Evolutionary conservation across 371 early-diverging fungal species (phyloP).

Genomic region (Mortierella sp.): DNA sequence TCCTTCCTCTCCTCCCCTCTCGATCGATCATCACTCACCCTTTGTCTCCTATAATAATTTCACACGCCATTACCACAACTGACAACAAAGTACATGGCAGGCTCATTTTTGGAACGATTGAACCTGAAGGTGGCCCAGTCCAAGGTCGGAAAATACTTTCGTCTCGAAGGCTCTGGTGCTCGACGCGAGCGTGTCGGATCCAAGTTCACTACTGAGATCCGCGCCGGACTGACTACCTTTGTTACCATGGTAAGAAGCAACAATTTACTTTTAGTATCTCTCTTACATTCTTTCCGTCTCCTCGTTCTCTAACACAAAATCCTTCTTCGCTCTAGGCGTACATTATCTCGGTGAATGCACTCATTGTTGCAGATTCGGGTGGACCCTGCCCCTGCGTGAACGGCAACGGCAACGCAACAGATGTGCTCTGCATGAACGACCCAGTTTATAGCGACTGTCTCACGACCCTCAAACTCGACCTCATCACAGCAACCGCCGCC

Average conservation of each 20-base stretch:
- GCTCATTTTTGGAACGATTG: conserved; percentile 42
- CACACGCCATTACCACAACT: background rate
- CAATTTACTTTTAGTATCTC: background rate
- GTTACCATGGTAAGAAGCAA: conserved; percentile 68
- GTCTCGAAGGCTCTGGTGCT: conserved; percentile 73
- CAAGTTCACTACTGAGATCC: conserved; percentile 73
- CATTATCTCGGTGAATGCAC: conserved; percentile 80
- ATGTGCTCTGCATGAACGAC: conserved; percentile 63
- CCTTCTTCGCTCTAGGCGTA: conserved; percentile 76
- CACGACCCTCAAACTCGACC: conserved; percentile 71
- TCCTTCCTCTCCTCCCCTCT: background rate
- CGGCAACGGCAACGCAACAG: conserved; percentile 54
- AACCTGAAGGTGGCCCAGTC: conserved; percentile 68
- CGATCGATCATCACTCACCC: background rate
- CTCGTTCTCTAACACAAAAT: conserved; percentile 63
- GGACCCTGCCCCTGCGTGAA: conserved; percentile 78
- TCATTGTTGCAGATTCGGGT: conserved; percentile 82
- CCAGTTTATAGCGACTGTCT: conserved; percentile 72
- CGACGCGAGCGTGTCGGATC: conserved; percentile 69
- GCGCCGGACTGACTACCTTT: conserved; percentile 81
- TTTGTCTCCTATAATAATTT: background rate
- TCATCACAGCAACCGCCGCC: conserved; percentile 84
- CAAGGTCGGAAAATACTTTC: conserved; percentile 70
- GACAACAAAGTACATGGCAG: background rate
- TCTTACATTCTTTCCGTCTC: background rate